Evolutionary conservation across 176 grass and related monocot genomes (phyloP), one percentile per base, ranked within the genome.

Genomic region (Themeda triandra): DNA sequence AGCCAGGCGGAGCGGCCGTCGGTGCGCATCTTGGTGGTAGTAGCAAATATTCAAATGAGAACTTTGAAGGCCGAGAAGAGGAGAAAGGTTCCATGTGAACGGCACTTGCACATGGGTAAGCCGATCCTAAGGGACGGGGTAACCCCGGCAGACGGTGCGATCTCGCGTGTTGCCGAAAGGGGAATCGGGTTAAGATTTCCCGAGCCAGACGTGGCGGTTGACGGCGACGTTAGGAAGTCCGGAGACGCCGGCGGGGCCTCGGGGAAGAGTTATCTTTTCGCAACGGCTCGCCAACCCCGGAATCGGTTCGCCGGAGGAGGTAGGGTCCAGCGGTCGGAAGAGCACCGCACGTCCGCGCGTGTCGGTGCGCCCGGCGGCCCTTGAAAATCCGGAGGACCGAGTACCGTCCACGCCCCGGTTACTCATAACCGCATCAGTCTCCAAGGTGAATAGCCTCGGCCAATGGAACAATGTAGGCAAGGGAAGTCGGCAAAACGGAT

Each of bases 401-500:
- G 64, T 86, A 77, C 77, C 69, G 65, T 80, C 89, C 80, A 80
- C 74, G 80, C 89, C 65, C 74, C n/a, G n/a, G n/a, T n/a, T n/a
- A n/a, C n/a, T n/a, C n/a, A n/a, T n/a, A n/a, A n/a, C n/a, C n/a
- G n/a, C n/a, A n/a, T n/a, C n/a, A n/a, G n/a, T n/a, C n/a, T n/a
- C n/a, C n/a, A n/a, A n/a, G n/a, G n/a, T n/a, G n/a, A n/a, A n/a
- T n/a, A n/a, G n/a, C n/a, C n/a, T n/a, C n/a, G 45, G 70, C 41
- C 70, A 76, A 93, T 90, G 88, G 88, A 93, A 93, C 58, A 88
- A 93, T 90, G 85, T 90, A 93, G 91, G 91, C 84, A 90, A 90
- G 87, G 84, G 91, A 92, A 92, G 87, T 92, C 70, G 87, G 87
- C 91, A 93, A 93, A 89, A 89, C 62, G 81, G 91, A 92, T 92